These are phyloP conservation scores for Prunus persica DNA, from an alignment of 306 rosid genomes.

Conservation along the genomic window DNA sequence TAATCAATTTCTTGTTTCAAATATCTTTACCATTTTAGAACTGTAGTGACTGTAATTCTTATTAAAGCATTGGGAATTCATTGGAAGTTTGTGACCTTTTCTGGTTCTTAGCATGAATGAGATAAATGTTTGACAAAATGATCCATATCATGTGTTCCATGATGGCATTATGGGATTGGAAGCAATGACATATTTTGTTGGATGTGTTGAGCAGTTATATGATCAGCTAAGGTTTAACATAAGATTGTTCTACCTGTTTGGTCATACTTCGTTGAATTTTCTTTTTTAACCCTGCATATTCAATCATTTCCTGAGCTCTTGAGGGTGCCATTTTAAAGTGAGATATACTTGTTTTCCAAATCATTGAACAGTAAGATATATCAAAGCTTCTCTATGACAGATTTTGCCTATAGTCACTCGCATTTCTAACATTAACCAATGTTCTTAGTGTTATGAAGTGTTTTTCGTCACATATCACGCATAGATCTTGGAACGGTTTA, in stretches of 20 bases:
- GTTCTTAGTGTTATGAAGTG: neutral
- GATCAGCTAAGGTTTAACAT: neutral
- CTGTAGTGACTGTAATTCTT: neutral
- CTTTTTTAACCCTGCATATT: neutral
- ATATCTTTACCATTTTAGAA: neutral
- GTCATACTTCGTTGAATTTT: neutral
- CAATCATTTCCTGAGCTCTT: neutral
- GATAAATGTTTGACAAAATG: neutral
- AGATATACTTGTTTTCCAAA: neutral
- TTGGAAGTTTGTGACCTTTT: neutral
- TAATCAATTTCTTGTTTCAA: neutral
- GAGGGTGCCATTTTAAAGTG: neutral
- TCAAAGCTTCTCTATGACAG: neutral
- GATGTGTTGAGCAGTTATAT: neutral
- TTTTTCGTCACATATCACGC: neutral
- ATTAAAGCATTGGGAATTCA: neutral
- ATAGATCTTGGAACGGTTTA: neutral
- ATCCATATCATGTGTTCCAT: neutral
- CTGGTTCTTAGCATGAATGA: neutral
- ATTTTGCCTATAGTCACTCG: neutral
- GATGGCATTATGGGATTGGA: neutral
- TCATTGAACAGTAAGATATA: too few relatives aligned
- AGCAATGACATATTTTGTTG: neutral
- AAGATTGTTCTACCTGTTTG: neutral
- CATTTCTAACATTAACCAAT: neutral